Evolutionary conservation across 805 yeast species (phyloP).

Genomic region (Kazachstania taianensis): DNA sequence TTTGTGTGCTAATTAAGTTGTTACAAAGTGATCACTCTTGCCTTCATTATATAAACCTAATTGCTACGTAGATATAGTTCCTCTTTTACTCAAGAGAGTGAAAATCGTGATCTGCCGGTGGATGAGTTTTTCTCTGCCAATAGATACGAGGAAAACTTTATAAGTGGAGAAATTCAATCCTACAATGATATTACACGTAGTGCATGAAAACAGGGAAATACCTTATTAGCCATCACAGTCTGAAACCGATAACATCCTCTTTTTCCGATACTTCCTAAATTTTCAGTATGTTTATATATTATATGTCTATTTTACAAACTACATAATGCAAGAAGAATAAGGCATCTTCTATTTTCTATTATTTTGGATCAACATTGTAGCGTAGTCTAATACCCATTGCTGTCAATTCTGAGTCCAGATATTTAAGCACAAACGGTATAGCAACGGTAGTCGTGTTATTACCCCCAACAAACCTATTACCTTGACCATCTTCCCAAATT

Average conservation of each 20-base stretch:
- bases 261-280: slow-evolving; percentile 43
- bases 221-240: too few relatives aligned
- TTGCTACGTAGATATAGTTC: too few relatives aligned
- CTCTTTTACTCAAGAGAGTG: too few relatives aligned
- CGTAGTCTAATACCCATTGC: slow-evolving; percentile 97
- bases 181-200: too few relatives aligned
- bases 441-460: slow-evolving; percentile 90
- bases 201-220: too few relatives aligned
- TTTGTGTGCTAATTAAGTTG: too few relatives aligned
- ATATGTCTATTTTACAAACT: background rate
- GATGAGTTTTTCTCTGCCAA: too few relatives aligned
- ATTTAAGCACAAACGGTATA: slow-evolving; percentile 91
- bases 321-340: background rate
- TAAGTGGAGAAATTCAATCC: too few relatives aligned
- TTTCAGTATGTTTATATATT: slow-evolving; percentile 29
- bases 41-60: too few relatives aligned
- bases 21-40: too few relatives aligned
- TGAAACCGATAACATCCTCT: slow-evolving; percentile 14
- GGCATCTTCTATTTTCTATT: slow-evolving; percentile 5
- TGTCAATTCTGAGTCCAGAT: slow-evolving; percentile 86
- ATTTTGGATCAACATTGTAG: slow-evolving; percentile 69
- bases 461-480: slow-evolving; percentile 86
- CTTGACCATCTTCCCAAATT: slow-evolving; percentile 96
- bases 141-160: too few relatives aligned
- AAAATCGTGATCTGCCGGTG: too few relatives aligned